These are phyloP conservation scores for Xylaria curta DNA, from an alignment of 495 filamentous ascomycete genomes.

Conservation along the genomic window DNA sequence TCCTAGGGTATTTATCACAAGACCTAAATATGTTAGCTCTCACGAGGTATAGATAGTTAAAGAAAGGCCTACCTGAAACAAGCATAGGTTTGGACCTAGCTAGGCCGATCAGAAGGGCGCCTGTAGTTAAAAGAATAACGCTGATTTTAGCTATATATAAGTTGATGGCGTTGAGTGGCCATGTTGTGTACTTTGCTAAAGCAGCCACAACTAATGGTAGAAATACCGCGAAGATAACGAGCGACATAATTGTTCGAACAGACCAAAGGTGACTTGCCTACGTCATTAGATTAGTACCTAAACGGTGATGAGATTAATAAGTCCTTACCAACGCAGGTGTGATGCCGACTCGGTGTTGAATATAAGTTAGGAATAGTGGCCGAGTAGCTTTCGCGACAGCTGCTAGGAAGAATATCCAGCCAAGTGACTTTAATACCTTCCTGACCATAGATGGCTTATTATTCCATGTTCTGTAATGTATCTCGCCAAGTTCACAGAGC, in stretches of 20 bases:
- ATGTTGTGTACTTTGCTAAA: neutral
- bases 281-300: neutral
- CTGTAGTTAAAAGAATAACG: neutral
- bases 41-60: too few relatives aligned
- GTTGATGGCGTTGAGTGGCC: neutral
- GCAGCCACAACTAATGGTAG: neutral
- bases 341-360: constrained; percentile 5
- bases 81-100: neutral
- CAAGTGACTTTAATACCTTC: neutral
- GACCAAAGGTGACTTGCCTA: constrained; percentile 1
- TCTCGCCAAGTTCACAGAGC: neutral
- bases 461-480: neutral
- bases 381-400: constrained; percentile 12
- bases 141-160: neutral
- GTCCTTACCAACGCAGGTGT: neutral
- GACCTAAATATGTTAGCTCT: neutral
- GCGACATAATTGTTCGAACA: constrained; percentile 7
- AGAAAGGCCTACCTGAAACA: neutral
- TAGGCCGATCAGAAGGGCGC: neutral
- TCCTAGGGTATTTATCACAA: constrained; percentile 6
- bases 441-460: neutral
- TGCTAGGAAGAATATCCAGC: neutral
- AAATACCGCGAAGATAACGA: neutral
- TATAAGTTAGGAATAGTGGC: constrained; percentile 14
- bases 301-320: neutral